Evolutionary conservation across 306 rosid genomes (phyloP).

Genomic region (Cucurbita maxima): DNA sequence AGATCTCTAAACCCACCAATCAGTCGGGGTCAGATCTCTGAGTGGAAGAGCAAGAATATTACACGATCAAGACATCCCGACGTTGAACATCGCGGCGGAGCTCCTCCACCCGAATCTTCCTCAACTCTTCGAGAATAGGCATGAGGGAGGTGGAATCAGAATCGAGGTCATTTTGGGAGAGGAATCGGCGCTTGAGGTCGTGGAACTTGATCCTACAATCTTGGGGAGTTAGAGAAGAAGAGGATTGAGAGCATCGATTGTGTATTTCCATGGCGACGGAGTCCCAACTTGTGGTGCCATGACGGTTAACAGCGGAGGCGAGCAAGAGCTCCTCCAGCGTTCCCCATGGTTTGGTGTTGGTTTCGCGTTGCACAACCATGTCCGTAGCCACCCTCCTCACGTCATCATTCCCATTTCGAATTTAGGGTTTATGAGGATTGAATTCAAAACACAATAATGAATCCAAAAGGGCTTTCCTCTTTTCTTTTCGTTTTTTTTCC

Average conservation of each 20-base stretch:
- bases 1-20: constrained; percentile 14
- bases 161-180: neutral
- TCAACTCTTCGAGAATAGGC: constrained; percentile 24
- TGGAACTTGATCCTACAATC: constrained; percentile 22
- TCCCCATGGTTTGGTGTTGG: constrained; percentile 36
- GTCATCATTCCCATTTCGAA: constrained; percentile 23
- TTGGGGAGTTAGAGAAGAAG: constrained; percentile 11
- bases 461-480: neutral
- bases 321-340: constrained; percentile 44
- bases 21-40: constrained; percentile 20
- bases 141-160: constrained; percentile 4
- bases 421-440: constrained; percentile 30
- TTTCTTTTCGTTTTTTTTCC: neutral
- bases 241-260: constrained; percentile 9
- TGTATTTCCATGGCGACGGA: constrained; percentile 30
- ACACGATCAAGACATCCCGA: constrained; percentile 37
- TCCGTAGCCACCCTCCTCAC: constrained; percentile 14
- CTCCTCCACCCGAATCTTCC: constrained; percentile 31
- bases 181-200: constrained; percentile 26
- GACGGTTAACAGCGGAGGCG: constrained; percentile 38
- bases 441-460: neutral
- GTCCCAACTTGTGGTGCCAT: constrained; percentile 34
- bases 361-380: constrained; percentile 30
- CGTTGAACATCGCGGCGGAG: constrained; percentile 38
- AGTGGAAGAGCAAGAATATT: constrained; percentile 7